A percentile compares a stretch with the other conserved stretches of the same genome.
These are phyloP conservation scores for Phytomonas serpens DNA, from an alignment of 208 protist genomes.

Conservation along the genomic window DNA sequence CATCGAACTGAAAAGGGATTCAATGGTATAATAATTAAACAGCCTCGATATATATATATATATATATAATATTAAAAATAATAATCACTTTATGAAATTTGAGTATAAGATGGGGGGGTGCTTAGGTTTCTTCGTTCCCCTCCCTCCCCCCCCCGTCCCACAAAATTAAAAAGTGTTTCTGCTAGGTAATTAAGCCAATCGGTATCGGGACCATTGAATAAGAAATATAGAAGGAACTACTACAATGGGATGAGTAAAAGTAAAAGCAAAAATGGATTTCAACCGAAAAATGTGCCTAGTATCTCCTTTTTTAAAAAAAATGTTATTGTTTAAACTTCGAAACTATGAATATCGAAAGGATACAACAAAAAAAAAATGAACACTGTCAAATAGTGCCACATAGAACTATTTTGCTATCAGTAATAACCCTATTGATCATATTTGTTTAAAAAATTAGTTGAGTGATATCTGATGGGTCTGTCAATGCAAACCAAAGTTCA, in stretches of 20 bases:
- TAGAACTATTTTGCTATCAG: neutral
- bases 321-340: neutral
- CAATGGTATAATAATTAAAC: neutral
- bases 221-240: neutral
- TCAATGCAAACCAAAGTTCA: neutral
- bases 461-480: neutral
- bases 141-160: neutral
- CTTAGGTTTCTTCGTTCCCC: neutral
- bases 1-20: neutral
- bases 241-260: neutral
- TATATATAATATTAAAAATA: constrained; percentile 3
- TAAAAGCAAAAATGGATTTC: neutral
- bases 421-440: neutral
- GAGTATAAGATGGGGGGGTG: neutral
- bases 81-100: neutral
- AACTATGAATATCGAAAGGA: neutral
- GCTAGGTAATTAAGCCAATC: neutral
- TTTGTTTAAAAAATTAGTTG: neutral
- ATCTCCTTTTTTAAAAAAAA: neutral
- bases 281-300: neutral
- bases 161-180: neutral
- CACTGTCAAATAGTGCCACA: neutral
- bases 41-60: neutral
- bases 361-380: neutral
- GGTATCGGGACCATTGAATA: neutral